Conservation (phyloP, 1,139 yeast species). For the Diutina pseudorugosa region DNA sequence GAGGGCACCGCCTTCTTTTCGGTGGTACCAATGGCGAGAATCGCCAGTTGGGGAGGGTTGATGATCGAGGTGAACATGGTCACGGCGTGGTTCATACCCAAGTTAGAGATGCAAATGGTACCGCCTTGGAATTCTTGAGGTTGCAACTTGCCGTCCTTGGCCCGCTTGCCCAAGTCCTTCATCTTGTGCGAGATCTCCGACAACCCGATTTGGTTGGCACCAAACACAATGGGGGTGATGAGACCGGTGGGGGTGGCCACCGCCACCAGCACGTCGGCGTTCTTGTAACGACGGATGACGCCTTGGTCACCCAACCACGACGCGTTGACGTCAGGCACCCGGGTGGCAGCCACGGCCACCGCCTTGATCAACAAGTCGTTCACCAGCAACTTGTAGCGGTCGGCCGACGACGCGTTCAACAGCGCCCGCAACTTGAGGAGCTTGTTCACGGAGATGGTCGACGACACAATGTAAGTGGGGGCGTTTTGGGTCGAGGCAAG, state of each 20-base stretch:
- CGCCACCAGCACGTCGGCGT: constrained; percentile 95
- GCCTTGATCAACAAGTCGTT: constrained; percentile 94
- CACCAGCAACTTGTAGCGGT: constrained; percentile 82
- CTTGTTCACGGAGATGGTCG: constrained; percentile 78
- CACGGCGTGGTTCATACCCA: constrained; percentile 97
- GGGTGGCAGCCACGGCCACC: constrained; percentile 74
- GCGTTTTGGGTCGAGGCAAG: constrained; percentile 74
- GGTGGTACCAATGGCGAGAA: constrained; percentile 87
- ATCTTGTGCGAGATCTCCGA: constrained; percentile 68
- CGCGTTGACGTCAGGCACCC: constrained; percentile 91
- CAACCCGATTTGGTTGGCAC: constrained; percentile 82
- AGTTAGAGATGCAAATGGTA: constrained; percentile 92
- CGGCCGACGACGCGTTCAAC: constrained; percentile 75
- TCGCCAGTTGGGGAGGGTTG: constrained; percentile 95
- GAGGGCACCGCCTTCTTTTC: constrained; percentile 92
- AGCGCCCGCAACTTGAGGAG: constrained; percentile 86
- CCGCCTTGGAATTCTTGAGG: constrained; percentile 99
- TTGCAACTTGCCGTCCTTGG: constrained; percentile 79
- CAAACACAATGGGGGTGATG: constrained; percentile 87
- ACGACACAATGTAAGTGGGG: constrained; percentile 88
- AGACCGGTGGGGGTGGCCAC: constrained; percentile 97
- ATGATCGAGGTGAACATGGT: constrained; percentile 87
- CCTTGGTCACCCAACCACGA: constrained; percentile 88
- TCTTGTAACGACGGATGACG: constrained; percentile 81
- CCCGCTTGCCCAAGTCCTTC: constrained; percentile 92